Percentiles rank a stretch among this genome's conserved stretches.
Evolutionary conservation across 148 eudicot genomes (phyloP).

Genomic region (Oxyria digyna): DNA sequence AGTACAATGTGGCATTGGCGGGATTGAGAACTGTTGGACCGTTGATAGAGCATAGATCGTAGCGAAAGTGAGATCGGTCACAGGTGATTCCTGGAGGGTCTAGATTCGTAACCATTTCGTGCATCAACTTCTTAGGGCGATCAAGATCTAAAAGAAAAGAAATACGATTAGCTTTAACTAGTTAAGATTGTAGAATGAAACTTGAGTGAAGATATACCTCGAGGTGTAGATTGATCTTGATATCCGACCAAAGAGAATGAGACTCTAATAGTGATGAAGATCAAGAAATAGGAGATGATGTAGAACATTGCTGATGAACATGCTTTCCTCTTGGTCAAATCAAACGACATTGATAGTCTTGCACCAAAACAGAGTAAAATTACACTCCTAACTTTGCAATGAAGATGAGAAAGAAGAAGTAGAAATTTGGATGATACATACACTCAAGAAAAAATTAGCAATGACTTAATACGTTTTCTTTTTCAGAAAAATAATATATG

Average conservation of each 20-base stretch:
- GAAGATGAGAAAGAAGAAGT: too few relatives aligned
- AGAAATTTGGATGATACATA: too few relatives aligned
- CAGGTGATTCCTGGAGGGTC: conserved; percentile 19
- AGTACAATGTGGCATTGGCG: conserved; percentile 17
- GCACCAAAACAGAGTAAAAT: too few relatives aligned
- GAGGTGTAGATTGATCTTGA: background rate
- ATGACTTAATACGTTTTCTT: too few relatives aligned
- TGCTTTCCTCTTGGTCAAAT: background rate
- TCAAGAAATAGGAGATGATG: background rate
- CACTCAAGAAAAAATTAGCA: too few relatives aligned
- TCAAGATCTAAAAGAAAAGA: conserved; percentile 1
- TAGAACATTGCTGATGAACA: background rate
- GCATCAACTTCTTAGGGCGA: background rate
- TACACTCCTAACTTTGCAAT: too few relatives aligned
- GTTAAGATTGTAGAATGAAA: background rate
- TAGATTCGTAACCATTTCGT: conserved; percentile 8
- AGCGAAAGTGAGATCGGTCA: conserved; percentile 36
- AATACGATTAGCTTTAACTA: background rate
- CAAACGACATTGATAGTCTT: background rate
- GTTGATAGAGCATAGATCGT: conserved; percentile 33
- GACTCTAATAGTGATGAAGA: background rate
- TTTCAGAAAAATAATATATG: too few relatives aligned
- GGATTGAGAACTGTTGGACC: conserved; percentile 34
- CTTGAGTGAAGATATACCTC: background rate
- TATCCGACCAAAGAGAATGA: background rate